Conservation (phyloP, 257 asterid species). For the Nyctanthes arbortristis region DNA sequence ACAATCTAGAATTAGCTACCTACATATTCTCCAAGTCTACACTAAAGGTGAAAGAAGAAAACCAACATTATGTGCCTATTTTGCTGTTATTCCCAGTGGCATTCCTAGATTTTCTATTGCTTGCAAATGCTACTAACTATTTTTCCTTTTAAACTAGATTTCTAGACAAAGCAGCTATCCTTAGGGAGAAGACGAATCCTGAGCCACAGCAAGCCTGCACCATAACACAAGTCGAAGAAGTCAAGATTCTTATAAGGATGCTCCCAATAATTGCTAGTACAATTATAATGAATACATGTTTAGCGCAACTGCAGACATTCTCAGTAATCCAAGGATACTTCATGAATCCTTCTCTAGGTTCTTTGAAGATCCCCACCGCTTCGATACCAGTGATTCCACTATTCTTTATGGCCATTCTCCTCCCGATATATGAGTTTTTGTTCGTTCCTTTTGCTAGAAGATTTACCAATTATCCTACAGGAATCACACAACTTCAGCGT, state of each 20-base stretch:
- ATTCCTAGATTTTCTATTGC: neutral
- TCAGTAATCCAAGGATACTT: conserved; percentile 49
- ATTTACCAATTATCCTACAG: conserved; percentile 43
- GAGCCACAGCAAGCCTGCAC: conserved; percentile 34
- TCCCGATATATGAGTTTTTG: conserved; percentile 48
- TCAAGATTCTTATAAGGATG: conserved; percentile 47
- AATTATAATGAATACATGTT: conserved; percentile 49
- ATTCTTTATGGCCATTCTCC: conserved; percentile 42
- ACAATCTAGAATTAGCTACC: neutral
- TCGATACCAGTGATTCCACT: conserved; percentile 51
- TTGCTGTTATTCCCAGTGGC: neutral
- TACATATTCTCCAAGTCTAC: neutral
- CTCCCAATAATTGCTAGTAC: conserved; percentile 51
- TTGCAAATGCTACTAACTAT: neutral
- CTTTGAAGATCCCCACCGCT: conserved; percentile 43
- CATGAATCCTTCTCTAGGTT: conserved; percentile 43
- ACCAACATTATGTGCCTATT: neutral
- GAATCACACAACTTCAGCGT: conserved; percentile 56
- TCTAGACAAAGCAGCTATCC: conserved; percentile 45
- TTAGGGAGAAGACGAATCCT: neutral
- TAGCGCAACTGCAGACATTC: conserved; percentile 55
- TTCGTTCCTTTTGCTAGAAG: conserved; percentile 45
- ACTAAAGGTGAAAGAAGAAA: too few relatives aligned
- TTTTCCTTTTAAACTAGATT: conserved; percentile 27
- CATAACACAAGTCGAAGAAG: conserved; percentile 55